A percentile compares a stretch with the other conserved stretches of the same genome.
Conservation (phyloP, 371 early-diverging fungal genomes). For the Rhizopus arrhizus region DNA sequence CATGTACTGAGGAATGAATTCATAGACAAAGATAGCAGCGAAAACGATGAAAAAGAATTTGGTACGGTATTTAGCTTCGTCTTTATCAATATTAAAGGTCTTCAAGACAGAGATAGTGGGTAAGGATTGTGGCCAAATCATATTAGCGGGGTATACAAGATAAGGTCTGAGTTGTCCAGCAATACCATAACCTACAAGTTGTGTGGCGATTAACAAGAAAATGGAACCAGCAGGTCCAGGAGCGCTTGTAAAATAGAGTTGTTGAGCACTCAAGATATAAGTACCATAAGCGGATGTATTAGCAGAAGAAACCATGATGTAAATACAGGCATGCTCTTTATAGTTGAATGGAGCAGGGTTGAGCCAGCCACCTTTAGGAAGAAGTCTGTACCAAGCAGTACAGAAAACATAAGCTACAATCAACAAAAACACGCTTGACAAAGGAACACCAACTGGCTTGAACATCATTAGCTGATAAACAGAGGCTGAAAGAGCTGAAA, state of each 20-base stretch:
- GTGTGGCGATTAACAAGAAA: slow-evolving; percentile 62
- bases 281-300: slow-evolving; percentile 51
- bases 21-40: slow-evolving; percentile 40
- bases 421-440: slow-evolving; percentile 47
- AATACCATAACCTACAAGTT: slow-evolving; percentile 83
- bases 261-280: slow-evolving; percentile 59
- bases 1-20: slow-evolving; percentile 54
- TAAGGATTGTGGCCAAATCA: slow-evolving; percentile 88
- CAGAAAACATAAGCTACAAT: slow-evolving; percentile 47
- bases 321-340: slow-evolving; percentile 49
- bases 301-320: slow-evolving; percentile 42
- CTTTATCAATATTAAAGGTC: slow-evolving; percentile 66
- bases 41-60: slow-evolving; percentile 57
- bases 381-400: slow-evolving; percentile 31
- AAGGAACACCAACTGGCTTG: slow-evolving; percentile 44
- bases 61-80: slow-evolving; percentile 65
- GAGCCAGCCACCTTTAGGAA: slow-evolving; percentile 36
- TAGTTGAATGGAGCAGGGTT: slow-evolving; percentile 53
- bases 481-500: slow-evolving; percentile 43
- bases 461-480: slow-evolving; percentile 47
- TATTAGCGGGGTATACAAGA: slow-evolving; percentile 79
- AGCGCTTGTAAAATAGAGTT: slow-evolving; percentile 51
- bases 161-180: slow-evolving; percentile 77
- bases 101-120: slow-evolving; percentile 75
- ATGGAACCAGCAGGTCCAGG: slow-evolving; percentile 51